Evolutionary conservation across 345 rosid genomes (phyloP).

Genomic region (Aquilaria malaccensis): DNA sequence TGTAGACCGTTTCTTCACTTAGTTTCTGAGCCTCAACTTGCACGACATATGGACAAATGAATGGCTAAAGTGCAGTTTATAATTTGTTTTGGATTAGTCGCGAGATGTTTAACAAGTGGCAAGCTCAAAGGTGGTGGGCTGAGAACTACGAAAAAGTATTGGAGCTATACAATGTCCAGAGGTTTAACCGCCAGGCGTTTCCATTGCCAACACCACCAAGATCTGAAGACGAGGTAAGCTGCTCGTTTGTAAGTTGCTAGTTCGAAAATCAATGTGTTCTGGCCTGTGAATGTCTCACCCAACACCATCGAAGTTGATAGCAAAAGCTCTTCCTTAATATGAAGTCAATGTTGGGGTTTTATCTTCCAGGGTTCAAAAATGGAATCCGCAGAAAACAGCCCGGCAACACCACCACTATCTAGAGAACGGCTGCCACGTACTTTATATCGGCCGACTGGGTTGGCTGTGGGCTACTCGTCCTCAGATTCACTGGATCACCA

Average conservation of each 20-base stretch:
- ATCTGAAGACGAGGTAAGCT: slow-evolving; percentile 88
- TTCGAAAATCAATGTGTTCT: too few species aligned
- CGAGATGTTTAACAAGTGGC: slow-evolving; percentile 92
- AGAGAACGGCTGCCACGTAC: slow-evolving; percentile 76
- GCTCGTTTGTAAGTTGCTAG: too few species aligned
- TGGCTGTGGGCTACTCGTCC: slow-evolving; percentile 62
- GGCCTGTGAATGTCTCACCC: slow-evolving; percentile 4
- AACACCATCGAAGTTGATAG: background rate
- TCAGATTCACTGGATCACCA: slow-evolving; percentile 72
- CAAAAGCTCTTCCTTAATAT: too few species aligned
- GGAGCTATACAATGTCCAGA: slow-evolving; percentile 98
- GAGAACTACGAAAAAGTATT: slow-evolving; percentile 91
- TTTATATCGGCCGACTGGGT: slow-evolving; percentile 56
- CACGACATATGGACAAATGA: background rate
- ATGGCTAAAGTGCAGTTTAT: slow-evolving; percentile 16
- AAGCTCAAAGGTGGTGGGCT: slow-evolving; percentile 99
- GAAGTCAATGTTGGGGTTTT: too few species aligned
- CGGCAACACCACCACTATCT: slow-evolving; percentile 69
- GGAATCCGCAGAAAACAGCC: slow-evolving; percentile 80
- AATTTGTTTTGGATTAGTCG: slow-evolving; percentile 46
- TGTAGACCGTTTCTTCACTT: too few species aligned
- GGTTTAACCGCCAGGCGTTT: slow-evolving; percentile 89
- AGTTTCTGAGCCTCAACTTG: too few species aligned
- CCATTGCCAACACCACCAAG: slow-evolving; percentile 89
- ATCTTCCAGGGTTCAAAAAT: slow-evolving; percentile 48